phyloP scores from a whole-genome alignment of 192 early-diverging fungal genomes.

The Backusella sp. region DNA sequence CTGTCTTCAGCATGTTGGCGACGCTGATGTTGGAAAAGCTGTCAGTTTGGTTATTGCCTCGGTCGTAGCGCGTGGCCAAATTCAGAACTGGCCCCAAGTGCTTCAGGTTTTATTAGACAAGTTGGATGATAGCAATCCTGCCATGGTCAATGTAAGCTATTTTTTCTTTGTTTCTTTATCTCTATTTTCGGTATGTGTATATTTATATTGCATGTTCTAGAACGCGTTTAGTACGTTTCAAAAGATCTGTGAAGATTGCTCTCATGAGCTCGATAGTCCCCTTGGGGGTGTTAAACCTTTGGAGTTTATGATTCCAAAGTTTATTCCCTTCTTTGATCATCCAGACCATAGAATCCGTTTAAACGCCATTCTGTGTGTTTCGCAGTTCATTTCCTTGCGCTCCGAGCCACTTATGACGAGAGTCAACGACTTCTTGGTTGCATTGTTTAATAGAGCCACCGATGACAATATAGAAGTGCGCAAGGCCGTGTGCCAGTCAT shows the following conservation, averaged over 20 bases:
- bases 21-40: constrained; percentile 76
- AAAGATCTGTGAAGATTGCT: constrained; percentile 97
- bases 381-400: constrained; percentile 82
- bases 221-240: constrained; percentile 82
- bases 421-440: constrained; percentile 70
- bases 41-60: constrained; percentile 90
- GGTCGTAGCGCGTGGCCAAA: constrained; percentile 66
- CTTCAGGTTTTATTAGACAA: constrained; percentile 76
- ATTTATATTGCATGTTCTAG: constrained; percentile 36
- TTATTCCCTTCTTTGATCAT: constrained; percentile 82
- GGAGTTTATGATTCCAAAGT: constrained; percentile 86
- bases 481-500: constrained; percentile 90
- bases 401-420: constrained; percentile 71
- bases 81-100: constrained; percentile 82
- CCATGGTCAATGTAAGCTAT: constrained; percentile 72
- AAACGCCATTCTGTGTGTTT: constrained; percentile 78
- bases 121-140: constrained; percentile 66
- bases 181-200: neutral
- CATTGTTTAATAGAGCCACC: constrained; percentile 80
- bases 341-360: constrained; percentile 74
- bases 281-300: constrained; percentile 74
- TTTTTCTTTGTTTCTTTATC: neutral
- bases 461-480: constrained; percentile 84
- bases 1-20: constrained; percentile 52
- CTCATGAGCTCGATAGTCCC: constrained; percentile 73